phyloP scores from a whole-genome alignment of 441 rosid genomes.

The Breynia disticha region DNA sequence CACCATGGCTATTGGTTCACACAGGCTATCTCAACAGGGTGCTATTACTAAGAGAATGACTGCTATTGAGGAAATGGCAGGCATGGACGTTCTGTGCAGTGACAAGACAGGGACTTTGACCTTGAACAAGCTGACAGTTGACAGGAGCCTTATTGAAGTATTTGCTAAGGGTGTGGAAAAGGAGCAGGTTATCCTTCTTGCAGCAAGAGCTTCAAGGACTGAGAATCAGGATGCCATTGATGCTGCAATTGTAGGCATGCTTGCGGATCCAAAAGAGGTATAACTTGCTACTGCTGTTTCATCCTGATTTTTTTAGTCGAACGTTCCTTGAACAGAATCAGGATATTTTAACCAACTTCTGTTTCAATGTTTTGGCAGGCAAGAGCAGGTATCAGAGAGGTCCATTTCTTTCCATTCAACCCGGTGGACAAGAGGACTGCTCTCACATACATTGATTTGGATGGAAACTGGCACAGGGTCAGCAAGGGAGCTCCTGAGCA shows the following conservation, averaged over 20 bases:
- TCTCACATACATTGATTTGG: constrained; percentile 60
- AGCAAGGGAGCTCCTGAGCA: constrained; percentile 98
- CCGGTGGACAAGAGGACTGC: constrained; percentile 90
- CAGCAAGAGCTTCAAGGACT: constrained; percentile 88
- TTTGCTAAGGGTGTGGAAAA: constrained; percentile 72
- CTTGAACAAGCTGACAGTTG: constrained; percentile 71
- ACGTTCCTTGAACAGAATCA: background rate
- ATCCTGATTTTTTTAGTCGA: background rate
- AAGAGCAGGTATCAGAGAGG: constrained; percentile 62
- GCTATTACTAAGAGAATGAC: constrained; percentile 99
- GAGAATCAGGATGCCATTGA: constrained; percentile 99
- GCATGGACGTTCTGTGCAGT: constrained; percentile 90
- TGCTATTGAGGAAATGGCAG: constrained; percentile 96
- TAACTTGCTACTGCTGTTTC: background rate
- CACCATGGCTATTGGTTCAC: constrained; percentile 95
- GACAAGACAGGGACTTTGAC: constrained; percentile 92
- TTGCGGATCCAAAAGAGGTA: constrained; percentile 92
- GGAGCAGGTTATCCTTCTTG: constrained; percentile 68
- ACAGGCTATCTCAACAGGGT: constrained; percentile 74
- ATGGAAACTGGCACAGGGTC: constrained; percentile 72
- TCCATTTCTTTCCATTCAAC: constrained; percentile 79
- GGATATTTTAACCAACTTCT: background rate
- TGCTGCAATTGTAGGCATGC: constrained; percentile 96
- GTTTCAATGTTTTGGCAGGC: constrained; percentile 31
- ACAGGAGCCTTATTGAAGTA: constrained; percentile 61